Base-by-base conservation (phyloP, 2,329 filamentous ascomycete genomes). In the Raffaelea ambrosiae region DNA sequence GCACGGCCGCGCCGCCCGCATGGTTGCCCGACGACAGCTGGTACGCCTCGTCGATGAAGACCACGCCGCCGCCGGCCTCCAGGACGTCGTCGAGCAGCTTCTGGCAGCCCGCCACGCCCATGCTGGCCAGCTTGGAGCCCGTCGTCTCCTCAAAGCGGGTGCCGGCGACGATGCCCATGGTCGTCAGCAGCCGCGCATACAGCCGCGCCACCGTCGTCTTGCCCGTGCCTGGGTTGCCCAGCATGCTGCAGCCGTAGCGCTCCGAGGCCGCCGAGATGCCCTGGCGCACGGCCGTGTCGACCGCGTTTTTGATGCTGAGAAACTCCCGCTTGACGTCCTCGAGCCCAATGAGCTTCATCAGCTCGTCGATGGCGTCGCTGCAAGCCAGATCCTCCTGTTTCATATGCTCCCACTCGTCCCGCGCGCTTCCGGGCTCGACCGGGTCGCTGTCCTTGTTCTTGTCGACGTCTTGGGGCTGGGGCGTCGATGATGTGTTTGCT, bases 1-100 rank as follows among this genome's bases (percentile, higher is more conserved):
- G 66, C 0, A 88, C 83, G 0, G 74, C 71, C 0, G 64, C 68
- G 0, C 85, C 84, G 0, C 76, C 76, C 3, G 59, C 55, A 13
- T 29, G 26, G 21, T 66, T 83, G 48, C 75, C 74, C 1, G 77
- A 77, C 0, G 79, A 72, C 0, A 91, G 68, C 53, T 90, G 85
- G 56, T 91, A 89, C 0, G 86, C 84, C 60, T 91, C 86, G 51
- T 91, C 86, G 20, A 91, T 83, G 57, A 91, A 90, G 2, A 88
- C 57, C 0, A 81, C 81, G 0, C 86, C 86, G 0, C 85, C 86
- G 0, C 76, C 79, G 1, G 62, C 54, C 22, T 79, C 67, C 3
- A 79, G 60, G 1, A 90, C 69, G 0, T 67, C 54, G 3, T 82
- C 69, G 5, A 86, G 64, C 0, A 81, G 61, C 14, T 72, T 70